Percentiles rank a stretch among this genome's conserved stretches.
Conservation (phyloP, 306 rosid genomes). For the Sechiopsis laciniata region DNA sequence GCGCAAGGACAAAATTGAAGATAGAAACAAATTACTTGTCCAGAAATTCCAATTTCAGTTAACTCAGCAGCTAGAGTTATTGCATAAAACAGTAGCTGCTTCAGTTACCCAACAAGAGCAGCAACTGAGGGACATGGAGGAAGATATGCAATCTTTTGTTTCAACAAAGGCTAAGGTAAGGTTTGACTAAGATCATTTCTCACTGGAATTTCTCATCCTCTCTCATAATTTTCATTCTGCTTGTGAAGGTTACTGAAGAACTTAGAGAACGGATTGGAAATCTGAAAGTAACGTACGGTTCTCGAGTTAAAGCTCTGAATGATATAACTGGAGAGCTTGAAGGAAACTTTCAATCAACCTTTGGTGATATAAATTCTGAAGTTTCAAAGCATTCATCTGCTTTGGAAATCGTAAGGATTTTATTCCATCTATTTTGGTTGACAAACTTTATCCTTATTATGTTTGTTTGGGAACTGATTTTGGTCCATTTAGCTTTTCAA, state of each 20-base stretch:
- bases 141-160: conserved; percentile 84
- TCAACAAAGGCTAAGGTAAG: conserved; percentile 71
- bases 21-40: conserved; percentile 63
- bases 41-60: conserved; percentile 71
- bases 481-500: conserved; percentile 66
- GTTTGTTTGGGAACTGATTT: conserved; percentile 25
- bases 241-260: conserved; percentile 82
- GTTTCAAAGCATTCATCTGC: conserved; percentile 87
- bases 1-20: conserved; percentile 88
- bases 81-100: conserved; percentile 87
- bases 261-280: conserved; percentile 65
- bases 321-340: conserved; percentile 75
- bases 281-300: conserved; percentile 66
- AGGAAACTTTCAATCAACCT: conserved; percentile 73
- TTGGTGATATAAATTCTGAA: conserved; percentile 69
- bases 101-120: conserved; percentile 86
- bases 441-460: neutral
- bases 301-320: conserved; percentile 78
- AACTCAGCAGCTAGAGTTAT: conserved; percentile 82
- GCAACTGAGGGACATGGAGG: conserved; percentile 87
- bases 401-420: conserved; percentile 68
- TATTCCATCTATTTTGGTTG: conserved; percentile 8
- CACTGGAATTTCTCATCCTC: neutral
- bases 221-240: conserved; percentile 8
- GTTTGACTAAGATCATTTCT: conserved; percentile 17